Base-by-base conservation (phyloP, 352 stramenopile species). In the Phytophthora crassamura region DNA sequence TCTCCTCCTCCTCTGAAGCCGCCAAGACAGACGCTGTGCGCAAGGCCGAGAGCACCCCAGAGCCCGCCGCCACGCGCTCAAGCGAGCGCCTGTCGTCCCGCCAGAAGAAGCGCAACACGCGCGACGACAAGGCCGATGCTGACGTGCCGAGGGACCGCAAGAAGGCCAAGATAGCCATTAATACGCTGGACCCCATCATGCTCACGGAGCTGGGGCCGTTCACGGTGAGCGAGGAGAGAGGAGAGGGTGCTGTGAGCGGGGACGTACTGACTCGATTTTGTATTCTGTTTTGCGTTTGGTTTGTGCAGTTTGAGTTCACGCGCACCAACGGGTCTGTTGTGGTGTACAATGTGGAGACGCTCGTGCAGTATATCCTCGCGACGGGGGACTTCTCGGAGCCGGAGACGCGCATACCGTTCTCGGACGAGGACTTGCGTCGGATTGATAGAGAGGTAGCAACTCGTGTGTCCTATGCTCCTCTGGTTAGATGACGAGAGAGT, bases 331-430 rank as follows among this genome's bases (percentile, higher is more conserved):
- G 88, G 6, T 91, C 86, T 7, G 72, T 93, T 38, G 87, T 96
- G 15, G 65, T 88, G 45, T 97, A 96, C 79, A 93, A 95, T 54
- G 80, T 97, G 30, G 88, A 96, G 28, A 82, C 80, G 33, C 78
- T 97, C 16, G 83, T 97, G 9, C 86, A 95, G 52, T 97, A 97
- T 59, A 93, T 97, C 49, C 72, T 97, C 4, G 80, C 81, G 4
- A 96, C 88, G n/a, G 89, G 89, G 20, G 83, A 95, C 67, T 97
- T 97, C 56, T 90, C 84, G 1, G 89, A 97, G 72, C 89, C 89
- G 18, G 77, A 97, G 64, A 97, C 89, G 20, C 82, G 87, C 12
- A 89, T 97, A 62, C 81, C 86, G 25, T 97, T 97, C 68, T 87
- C 84, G 0, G 88, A 97, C 39, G 80, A 90, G 14, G 77, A 96